Percentiles rank a stretch among this genome's conserved stretches.
These are phyloP conservation scores for Tuber borchii DNA, from an alignment of 495 filamentous ascomycete genomes.

Conservation along the genomic window DNA sequence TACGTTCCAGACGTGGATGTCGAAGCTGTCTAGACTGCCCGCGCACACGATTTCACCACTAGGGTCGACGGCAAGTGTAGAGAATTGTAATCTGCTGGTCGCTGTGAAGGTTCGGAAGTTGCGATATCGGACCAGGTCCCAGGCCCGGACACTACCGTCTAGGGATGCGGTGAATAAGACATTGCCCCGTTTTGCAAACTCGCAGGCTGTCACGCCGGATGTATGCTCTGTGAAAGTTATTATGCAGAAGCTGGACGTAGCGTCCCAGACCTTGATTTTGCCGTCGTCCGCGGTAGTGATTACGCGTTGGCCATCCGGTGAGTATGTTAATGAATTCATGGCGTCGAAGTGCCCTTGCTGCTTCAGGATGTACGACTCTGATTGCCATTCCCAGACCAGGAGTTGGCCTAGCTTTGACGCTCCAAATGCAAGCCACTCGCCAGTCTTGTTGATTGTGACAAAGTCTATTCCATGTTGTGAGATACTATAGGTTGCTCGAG, in stretches of 20 bases:
- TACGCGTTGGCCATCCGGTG: constrained; percentile 84
- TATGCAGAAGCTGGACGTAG: constrained; percentile 91
- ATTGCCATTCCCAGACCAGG: constrained; percentile 99
- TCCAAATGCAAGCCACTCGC: constrained; percentile 97
- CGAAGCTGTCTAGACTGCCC: constrained; percentile 89
- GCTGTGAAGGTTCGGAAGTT: constrained; percentile 97
- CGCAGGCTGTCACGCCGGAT: constrained; percentile 87
- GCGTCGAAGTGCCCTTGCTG: constrained; percentile 95
- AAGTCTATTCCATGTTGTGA: constrained; percentile 94
- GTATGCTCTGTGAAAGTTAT: constrained; percentile 97
- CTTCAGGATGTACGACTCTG: constrained; percentile 97
- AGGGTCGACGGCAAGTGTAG: constrained; percentile 89
- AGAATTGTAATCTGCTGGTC: constrained; percentile 82
- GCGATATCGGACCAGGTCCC: constrained; percentile 92
- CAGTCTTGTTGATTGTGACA: constrained; percentile 83
- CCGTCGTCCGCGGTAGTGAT: constrained; percentile 92
- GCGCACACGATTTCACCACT: constrained; percentile 93
- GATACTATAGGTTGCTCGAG: constrained; percentile 54
- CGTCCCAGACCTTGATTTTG: constrained; percentile 97
- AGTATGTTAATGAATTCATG: constrained; percentile 90
- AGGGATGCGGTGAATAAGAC: constrained; percentile 91
- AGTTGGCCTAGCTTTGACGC: constrained; percentile 90
- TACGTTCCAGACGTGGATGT: constrained; percentile 96
- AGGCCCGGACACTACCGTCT: constrained; percentile 87
- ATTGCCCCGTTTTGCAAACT: constrained; percentile 88